A percentile compares a stretch with the other conserved stretches of the same genome.
Evolutionary conservation across 805 yeast species (phyloP).

Genomic region (Wickerhamia fluorescens): DNA sequence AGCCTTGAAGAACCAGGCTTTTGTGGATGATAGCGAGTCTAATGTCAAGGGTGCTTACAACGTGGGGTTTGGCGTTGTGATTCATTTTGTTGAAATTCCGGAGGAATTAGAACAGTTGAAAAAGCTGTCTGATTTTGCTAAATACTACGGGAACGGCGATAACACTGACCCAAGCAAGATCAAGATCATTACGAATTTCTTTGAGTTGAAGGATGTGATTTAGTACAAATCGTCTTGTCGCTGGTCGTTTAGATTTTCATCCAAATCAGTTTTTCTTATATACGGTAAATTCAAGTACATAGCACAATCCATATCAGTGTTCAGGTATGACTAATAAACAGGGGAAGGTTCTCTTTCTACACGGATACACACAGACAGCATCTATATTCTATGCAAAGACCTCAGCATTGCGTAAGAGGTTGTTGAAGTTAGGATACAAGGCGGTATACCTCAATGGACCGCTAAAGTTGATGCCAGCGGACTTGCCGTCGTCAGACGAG

Average conservation of each 20-base stretch:
- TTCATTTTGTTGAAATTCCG: slow-evolving; percentile 71
- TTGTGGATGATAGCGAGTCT: slow-evolving; percentile 80
- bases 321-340: slow-evolving; percentile 6
- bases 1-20: slow-evolving; percentile 46
- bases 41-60: slow-evolving; percentile 69
- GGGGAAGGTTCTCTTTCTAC: slow-evolving; percentile 71
- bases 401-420: slow-evolving; percentile 75
- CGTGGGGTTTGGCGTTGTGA: slow-evolving; percentile 64
- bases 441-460: slow-evolving; percentile 81
- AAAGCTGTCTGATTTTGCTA: slow-evolving; percentile 20
- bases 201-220: slow-evolving; percentile 33
- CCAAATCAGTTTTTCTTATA: too few species aligned
- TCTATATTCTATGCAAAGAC: slow-evolving; percentile 81
- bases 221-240: not conserved
- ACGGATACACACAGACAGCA: slow-evolving; percentile 86
- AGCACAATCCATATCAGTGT: not conserved
- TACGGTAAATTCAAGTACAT: too few species aligned
- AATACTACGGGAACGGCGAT: slow-evolving; percentile 30
- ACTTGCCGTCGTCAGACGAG: slow-evolving; percentile 64
- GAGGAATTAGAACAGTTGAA: slow-evolving; percentile 38
- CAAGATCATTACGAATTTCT: slow-evolving; percentile 47
- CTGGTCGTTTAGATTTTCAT: not conserved
- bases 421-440: slow-evolving; percentile 60
- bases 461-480: slow-evolving; percentile 52
- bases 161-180: slow-evolving; percentile 26